Evolutionary conservation across 805 yeast species (phyloP), one percentile per base, ranked within the genome.

Genomic region (Lachancea lanzarotensis): DNA sequence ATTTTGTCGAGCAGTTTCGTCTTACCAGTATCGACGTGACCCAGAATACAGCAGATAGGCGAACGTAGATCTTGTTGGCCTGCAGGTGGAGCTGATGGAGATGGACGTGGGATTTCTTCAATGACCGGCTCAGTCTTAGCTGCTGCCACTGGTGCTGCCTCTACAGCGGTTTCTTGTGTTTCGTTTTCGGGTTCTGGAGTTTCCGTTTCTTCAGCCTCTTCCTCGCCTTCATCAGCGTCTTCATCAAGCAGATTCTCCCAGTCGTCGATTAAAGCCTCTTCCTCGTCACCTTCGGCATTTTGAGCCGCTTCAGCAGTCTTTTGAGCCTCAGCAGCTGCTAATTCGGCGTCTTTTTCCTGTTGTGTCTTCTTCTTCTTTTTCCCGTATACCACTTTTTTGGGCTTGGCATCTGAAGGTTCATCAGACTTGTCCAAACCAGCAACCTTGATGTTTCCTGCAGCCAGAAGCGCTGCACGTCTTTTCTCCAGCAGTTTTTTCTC

Each of bases 1-100:
- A 93, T 82, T 70, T 93, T 93, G 66, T 93, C 99, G 66, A 93
- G 76, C 53, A 93, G 78, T 67, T 93, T 93, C 54, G 99, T 93
- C 71, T 93, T 93, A 82, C 99, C 99, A 47, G 98, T 93, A 76
- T 93, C 99, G 69, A 93, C 99, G 74, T 93, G 99, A 65, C 99
- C 99, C 68, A 93, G 77, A 61, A 93, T 93, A 84, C 96, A 89
- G 70, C 98, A 93, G 65, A 93, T 93, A 52, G 99, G 99, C 52
- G 99, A 93, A 71, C 99, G 95, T 62, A 93, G 71, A 59, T 93
- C 76, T 35, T 68, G 71, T 45, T 66, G 71, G 9, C 68, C 69
- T 42, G 52, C 27, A 11, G 60, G 52, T 49, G 59, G 46, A 50
- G 59, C 48, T 38, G 63, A 52, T 12, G 64, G 45, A 17, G 60